Base-by-base conservation (phyloP, 106 monocot species). In the Dendrobium officinale region DNA sequence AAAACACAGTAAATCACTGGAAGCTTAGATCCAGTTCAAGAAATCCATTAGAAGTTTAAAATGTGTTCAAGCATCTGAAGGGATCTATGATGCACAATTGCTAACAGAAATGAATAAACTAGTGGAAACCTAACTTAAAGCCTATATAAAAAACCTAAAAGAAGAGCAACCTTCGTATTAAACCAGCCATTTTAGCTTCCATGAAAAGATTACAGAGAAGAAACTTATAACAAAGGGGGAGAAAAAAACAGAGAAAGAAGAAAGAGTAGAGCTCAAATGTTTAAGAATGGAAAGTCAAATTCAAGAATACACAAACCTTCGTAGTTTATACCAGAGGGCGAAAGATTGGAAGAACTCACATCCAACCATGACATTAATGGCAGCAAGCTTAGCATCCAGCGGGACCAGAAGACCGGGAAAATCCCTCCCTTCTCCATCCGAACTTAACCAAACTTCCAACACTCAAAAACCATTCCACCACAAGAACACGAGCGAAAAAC, bases 311-410 rank as follows among this genome's bases (percentile, higher is more conserved):
- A 85, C 87, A 42, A 9, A 94, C 96, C 96, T 92, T 96, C 96
- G 81, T 92, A 96, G 85, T 96, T 96, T 77, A 96, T 92, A 8
- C 96, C 96, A 81, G 96, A 87, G 56, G 96, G 92, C 2, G 96
- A 96, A 27, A 96, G 96, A 59, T 86, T 83, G 40, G 94, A 90
- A 82, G 84, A 87, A 24, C 86, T 68, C 51, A 26, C 74, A 48
- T 84, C 41, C 43, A 80, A 45, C 83, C 76, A 83, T 37, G 66
- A 55, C 80, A 88, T 27, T 4, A 86, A 15, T 51, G 86, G 17
- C 49, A 88, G 64, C 82, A 88, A 76, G 42, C 56, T 73, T 20
- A 87, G 42, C 19, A 79, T 72, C 88, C 80, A 83, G 41, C 27
- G 24, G 20, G 74, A 83, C 66, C 31, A 72, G 67, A 17, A 79